Evolutionary conservation across 441 rosid species (phyloP).

Genomic region (Pelargonium citronellum): DNA sequence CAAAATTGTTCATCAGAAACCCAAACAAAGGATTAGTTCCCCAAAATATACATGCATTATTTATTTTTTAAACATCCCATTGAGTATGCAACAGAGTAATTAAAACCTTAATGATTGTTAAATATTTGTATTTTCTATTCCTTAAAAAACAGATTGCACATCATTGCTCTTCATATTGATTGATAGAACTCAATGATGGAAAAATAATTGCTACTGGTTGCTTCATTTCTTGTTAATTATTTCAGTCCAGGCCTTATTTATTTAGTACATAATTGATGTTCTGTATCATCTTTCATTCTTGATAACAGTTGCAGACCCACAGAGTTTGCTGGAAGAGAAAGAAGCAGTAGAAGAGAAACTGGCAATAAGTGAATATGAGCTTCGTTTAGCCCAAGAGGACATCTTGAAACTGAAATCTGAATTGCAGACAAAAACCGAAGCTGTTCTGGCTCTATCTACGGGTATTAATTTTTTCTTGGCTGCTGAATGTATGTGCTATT

Average conservation of each 20-base stretch:
- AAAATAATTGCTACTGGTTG: not conserved
- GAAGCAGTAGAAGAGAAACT: conserved; percentile 69
- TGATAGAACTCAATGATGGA: not conserved
- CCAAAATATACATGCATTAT: not conserved
- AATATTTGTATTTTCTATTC: not conserved
- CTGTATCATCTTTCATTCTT: conserved; percentile 19
- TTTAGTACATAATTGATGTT: conserved; percentile 22
- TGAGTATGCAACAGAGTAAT: not conserved
- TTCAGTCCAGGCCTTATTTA: not conserved
- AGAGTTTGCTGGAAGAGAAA: conserved; percentile 78
- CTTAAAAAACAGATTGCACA: not conserved
- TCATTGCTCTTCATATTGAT: not conserved
- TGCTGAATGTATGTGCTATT: conserved; percentile 2
- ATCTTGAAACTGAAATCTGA: conserved; percentile 60
- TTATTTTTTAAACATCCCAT: not conserved
- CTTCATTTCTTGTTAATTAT: too few species aligned
- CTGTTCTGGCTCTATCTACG: conserved; percentile 31
- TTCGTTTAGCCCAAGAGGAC: conserved; percentile 89
- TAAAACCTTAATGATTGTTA: not conserved
- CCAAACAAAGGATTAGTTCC: not conserved
- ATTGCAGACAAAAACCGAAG: conserved; percentile 53
- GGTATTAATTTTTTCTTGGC: conserved; percentile 36
- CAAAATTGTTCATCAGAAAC: not conserved
- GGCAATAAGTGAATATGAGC: conserved; percentile 75
- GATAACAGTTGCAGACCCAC: conserved; percentile 83